A percentile compares a stretch with the other conserved stretches of the same genome.
Conservation (phyloP, 768 basidiomycete genomes). For the Rhizopogon rudus region DNA sequence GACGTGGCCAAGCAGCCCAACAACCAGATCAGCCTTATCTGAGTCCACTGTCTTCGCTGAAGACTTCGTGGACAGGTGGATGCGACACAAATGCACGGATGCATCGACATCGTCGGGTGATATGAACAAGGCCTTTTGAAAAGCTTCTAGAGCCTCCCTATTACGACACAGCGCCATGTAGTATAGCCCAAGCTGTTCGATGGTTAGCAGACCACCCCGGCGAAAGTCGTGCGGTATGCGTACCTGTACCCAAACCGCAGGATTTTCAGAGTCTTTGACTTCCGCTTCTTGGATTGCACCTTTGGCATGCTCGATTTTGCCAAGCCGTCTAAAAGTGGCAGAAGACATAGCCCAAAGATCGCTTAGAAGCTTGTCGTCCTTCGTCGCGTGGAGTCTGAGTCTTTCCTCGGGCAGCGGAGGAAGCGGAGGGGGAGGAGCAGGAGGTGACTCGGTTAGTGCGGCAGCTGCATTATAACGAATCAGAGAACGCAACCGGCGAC, state of each 20-base stretch:
- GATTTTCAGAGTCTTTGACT: conserved; percentile 77
- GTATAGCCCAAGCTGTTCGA: conserved; percentile 67
- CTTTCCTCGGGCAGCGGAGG: conserved; percentile 32
- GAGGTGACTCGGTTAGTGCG: conserved; percentile 27
- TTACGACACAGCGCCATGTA: conserved; percentile 54
- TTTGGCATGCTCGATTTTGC: conserved; percentile 85
- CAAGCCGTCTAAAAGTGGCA: conserved; percentile 86
- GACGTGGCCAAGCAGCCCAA: conserved; percentile 70
- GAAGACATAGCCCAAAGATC: conserved; percentile 93
- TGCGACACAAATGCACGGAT: conserved; percentile 68
- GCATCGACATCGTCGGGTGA: conserved; percentile 75
- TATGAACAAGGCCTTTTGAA: conserved; percentile 89
- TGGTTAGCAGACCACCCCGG: background rate
- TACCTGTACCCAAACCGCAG: conserved; percentile 94
- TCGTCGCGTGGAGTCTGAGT: conserved; percentile 36
- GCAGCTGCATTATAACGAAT: conserved; percentile 29
- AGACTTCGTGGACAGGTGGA: conserved; percentile 48
- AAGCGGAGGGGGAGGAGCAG: conserved; percentile 25
- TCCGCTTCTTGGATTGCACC: conserved; percentile 96
- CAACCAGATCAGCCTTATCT: conserved; percentile 73
- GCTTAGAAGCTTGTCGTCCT: conserved; percentile 66
- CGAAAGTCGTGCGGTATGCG: conserved; percentile 13
- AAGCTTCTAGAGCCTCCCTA: conserved; percentile 64
- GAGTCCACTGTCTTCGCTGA: conserved; percentile 14
- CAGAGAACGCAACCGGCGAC: conserved; percentile 52